Evolutionary conservation across 352 stramenopile genomes (phyloP).

Genomic region (Pythium apleroticum): DNA sequence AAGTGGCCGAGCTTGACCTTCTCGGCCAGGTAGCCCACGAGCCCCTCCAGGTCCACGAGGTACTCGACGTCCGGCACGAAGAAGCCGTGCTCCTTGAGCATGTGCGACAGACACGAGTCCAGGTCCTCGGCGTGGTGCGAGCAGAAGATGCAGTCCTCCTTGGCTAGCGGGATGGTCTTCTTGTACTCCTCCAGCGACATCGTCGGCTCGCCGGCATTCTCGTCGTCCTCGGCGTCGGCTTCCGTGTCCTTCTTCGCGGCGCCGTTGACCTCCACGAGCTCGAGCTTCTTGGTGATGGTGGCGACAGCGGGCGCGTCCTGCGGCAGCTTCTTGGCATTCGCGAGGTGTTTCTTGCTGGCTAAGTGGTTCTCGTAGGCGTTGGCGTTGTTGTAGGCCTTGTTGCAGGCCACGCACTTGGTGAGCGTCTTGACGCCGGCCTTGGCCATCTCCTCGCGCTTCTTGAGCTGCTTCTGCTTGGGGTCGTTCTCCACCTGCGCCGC

Average conservation of each 20-base stretch:
- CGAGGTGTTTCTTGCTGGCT: constrained; percentile 81
- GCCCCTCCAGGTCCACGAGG: constrained; percentile 85
- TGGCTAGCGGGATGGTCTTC: constrained; percentile 66
- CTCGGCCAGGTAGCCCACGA: constrained; percentile 93
- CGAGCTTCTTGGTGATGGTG: constrained; percentile 70
- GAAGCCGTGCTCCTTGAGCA: constrained; percentile 94
- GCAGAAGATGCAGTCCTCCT: constrained; percentile 88
- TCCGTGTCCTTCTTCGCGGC: constrained; percentile 10
- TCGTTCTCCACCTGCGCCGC: constrained; percentile 53
- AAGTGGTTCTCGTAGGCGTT: constrained; percentile 88
- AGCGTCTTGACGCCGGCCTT: constrained; percentile 67
- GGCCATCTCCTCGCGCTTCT: constrained; percentile 66
- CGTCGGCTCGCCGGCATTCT: constrained; percentile 43
- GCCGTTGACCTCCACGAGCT: constrained; percentile 40
- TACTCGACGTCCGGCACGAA: constrained; percentile 95
- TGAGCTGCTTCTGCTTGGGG: constrained; percentile 71
- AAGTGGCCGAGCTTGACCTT: constrained; percentile 95
- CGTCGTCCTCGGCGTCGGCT: constrained; percentile 40
- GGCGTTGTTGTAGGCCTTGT: constrained; percentile 79
- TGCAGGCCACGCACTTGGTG: constrained; percentile 84
- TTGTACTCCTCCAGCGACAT: constrained; percentile 77
- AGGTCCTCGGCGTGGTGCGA: constrained; percentile 56
- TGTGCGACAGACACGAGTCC: constrained; percentile 83
- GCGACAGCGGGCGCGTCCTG: constrained; percentile 43
- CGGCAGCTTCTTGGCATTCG: constrained; percentile 77